Evolutionary conservation across 2,329 filamentous ascomycete species (phyloP), one percentile per base, ranked within the genome.

Genomic region (Dothistroma pini): DNA sequence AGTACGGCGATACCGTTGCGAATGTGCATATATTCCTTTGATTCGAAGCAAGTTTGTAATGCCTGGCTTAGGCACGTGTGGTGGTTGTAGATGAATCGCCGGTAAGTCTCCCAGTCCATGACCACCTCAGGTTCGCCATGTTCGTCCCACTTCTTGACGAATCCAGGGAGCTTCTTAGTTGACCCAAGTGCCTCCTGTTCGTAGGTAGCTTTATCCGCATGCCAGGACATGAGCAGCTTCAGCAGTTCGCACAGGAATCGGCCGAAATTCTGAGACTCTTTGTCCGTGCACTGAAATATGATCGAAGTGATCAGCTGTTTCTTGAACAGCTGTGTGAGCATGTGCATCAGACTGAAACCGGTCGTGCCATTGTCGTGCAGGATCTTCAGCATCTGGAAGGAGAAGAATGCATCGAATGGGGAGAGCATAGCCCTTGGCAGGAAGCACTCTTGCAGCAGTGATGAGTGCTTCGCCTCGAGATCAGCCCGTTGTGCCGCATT

Each of bases 1-100:
- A 99, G 81, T 4, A 97, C 83, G 60, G 89, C 95, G 67, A 97
- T 96, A 50, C 92, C 91, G 73, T 99, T 99, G 58, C 93, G 88
- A 72, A 97, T 96, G 75, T 97, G 93, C 89, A 97, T 97, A 84
- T 95, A 99, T 76, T 97, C 93, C 34, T 85, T 87, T 31, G 89
- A 88, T 19, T 86, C 86, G 52, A 99, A 82, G 73, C 93, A 97
- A 41, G 84, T 84, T 73, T 92, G 93, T 58, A 99, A 80, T 2
- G 93, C 91, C 54, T 80, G 84, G 69, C 89, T 89, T 49, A 99
- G 79, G 65, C 89, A 86, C 69, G 89, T 87, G 75, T 99, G 96
- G 92, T 93, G 97, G 68, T 90, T 89, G 79, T 89, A 95, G 34
- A 97, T 81, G 56, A 96, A 79, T 68, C 90, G 88, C 54, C 91